Base-by-base conservation (phyloP, 371 early-diverging fungal genomes). In the Zopfochytrium polystomum region DNA sequence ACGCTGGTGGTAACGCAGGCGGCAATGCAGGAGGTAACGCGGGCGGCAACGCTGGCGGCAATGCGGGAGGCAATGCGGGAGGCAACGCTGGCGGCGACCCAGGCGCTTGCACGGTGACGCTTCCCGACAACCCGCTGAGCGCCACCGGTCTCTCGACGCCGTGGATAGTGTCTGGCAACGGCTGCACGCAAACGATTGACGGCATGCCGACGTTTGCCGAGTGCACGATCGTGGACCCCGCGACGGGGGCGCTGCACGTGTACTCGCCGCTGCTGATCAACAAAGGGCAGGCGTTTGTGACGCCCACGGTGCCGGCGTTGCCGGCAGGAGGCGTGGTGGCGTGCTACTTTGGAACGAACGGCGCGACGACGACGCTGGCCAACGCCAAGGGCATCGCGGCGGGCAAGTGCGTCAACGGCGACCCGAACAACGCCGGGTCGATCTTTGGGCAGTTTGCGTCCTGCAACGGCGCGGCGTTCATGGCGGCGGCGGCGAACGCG, bases 311-410 rank as follows among this genome's bases (percentile, higher is more conserved):
- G 9, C 68, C 66, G 26, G 67, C 42, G 22, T 58, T 74, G n/a
- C 65, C 71, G 22, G 50, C 68, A 11, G 54, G 52, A 29, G 62
- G 64, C 23, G 57, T 66, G 27, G 74, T 74, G 27, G 71, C 64
- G 3, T 58, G 68, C 34, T 71, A 68, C 68, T 71, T 74, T 52
- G 74, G 74, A 26, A 63, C 74, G 30, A 73, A 73, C 49, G 67
- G 52, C 20, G 65, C 33, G 20, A 62, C 46, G n/a, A 59, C 65
- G 30, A 30, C 44, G 22, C 67, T 73, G n/a, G 55, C 63, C 5
- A 66, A 60, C 56, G 45, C 25, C 25, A 60, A 55, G 57, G 30
- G 49, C 31, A 50, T 30, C 6, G 56, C 49, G 13, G 60, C 52
- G 22, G 20, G 64, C 30, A 60, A 63, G 45, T 73, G 74, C 43